Conservation (phyloP, 345 rosid species). For the Gossypium raimondii region DNA sequence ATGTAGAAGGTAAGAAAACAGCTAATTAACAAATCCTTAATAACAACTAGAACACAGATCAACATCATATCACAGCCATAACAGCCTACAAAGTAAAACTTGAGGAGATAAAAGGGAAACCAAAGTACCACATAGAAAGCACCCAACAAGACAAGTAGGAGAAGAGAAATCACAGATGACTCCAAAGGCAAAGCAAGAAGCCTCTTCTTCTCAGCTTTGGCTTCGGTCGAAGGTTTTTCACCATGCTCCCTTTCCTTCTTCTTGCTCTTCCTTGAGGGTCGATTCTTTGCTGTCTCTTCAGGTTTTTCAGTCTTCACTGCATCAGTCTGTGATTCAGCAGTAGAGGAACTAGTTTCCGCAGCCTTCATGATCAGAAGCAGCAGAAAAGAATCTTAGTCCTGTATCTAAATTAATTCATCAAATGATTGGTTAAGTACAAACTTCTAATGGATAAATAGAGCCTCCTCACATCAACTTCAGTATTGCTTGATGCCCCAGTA, state of each 20-base stretch:
- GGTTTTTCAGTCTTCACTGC: conserved; percentile 42
- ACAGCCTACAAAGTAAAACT: not conserved
- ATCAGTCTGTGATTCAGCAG: conserved; percentile 34
- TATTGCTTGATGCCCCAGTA: conserved; percentile 36
- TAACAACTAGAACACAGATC: not conserved
- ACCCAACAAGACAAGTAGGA: conserved; percentile 82
- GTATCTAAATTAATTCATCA: conserved; percentile 13
- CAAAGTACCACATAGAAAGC: conserved; percentile 89
- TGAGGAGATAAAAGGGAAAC: conserved; percentile 16
- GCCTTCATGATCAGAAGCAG: conserved; percentile 50
- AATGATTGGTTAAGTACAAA: conserved; percentile 2
- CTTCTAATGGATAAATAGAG: conserved; percentile 16
- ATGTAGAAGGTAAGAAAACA: too few species aligned
- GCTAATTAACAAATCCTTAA: too few species aligned
- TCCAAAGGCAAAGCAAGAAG: conserved; percentile 84
- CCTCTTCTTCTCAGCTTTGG: conserved; percentile 58
- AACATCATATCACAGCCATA: not conserved
- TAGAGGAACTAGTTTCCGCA: conserved; percentile 47
- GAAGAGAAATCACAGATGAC: conserved; percentile 69
- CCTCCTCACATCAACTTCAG: conserved; percentile 54
- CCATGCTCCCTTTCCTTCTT: conserved; percentile 60
- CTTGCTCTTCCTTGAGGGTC: conserved; percentile 59
- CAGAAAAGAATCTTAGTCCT: conserved; percentile 15
- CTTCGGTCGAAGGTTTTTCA: conserved; percentile 49
- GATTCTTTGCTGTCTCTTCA: conserved; percentile 49